These are phyloP conservation scores for Glycine tomentella DNA, from an alignment of 306 rosid genomes.

Conservation along the genomic window DNA sequence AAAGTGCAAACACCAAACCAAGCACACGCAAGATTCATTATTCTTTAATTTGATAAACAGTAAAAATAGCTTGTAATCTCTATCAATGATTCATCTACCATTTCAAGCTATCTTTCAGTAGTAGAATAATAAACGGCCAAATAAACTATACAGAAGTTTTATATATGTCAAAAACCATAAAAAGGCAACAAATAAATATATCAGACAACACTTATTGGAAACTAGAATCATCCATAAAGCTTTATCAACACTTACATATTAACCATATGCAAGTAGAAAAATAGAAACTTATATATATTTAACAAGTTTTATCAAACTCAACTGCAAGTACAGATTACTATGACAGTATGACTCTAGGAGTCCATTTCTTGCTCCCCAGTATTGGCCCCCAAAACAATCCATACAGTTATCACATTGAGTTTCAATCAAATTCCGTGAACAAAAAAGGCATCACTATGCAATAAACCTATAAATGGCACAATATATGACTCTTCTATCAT, in stretches of 20 bases:
- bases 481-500: slow-evolving; percentile 5
- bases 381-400: background rate
- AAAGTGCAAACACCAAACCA: background rate
- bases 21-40: background rate
- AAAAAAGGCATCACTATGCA: background rate
- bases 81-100: background rate
- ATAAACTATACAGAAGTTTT: slow-evolving; percentile 11
- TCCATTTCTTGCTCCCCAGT: background rate
- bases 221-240: background rate
- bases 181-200: background rate
- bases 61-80: background rate
- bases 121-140: slow-evolving; percentile 32
- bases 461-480: background rate
- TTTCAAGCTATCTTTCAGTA: slow-evolving; percentile 19
- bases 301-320: background rate
- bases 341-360: background rate
- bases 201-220: slow-evolving; percentile 8
- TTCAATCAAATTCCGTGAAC: background rate
- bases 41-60: background rate
- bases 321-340: background rate
- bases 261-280: background rate
- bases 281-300: background rate
- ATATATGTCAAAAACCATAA: background rate
- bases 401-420: slow-evolving; percentile 5
- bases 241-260: background rate